Base-by-base conservation (phyloP, 2,329 filamentous ascomycete genomes). In the Colletotrichum filicis region DNA sequence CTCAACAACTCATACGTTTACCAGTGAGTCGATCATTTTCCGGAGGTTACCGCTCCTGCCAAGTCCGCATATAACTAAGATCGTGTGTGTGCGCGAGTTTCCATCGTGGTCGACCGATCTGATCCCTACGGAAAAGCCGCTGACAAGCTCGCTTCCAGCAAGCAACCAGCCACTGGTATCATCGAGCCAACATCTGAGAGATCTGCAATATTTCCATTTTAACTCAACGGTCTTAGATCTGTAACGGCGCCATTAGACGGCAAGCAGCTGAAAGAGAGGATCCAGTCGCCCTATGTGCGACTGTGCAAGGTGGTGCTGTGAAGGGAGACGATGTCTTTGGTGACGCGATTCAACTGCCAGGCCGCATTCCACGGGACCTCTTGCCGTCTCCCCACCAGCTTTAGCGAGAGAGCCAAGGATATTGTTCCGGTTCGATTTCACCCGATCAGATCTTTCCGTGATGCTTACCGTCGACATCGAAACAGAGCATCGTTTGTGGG, bases 281-380 rank as follows among this genome's bases (percentile, higher is more conserved):
- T 77, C 1, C 67, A 77, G 1, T 80, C 79, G 2, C 74, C 79
- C 2, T 82, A 49, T 49, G 42, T 49, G 19, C 42, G 19, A 49
- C 42, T n/a, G 42, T 49, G 42, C 42, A 11, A 49, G 19, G 42
- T 49, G 19, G 19, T 49, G 16, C 19, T 49, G 16, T 2, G 8
- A 49, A 49, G 42, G 42, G 42, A 49, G 42, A 22, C 6, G 42
- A 22, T 49, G 42, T 49, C 42, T 49, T 22, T 49, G 19, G 42
- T 49, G 42, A 49, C 42, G 42, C 42, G 42, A 49, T 49, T 3
- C 42, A 49, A 49, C 42, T 22, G 42, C 42, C 30, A 32, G 30
- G 30, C 30, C 42, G 42, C 42, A 22, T 49, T 49, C 42, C 42
- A 49, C 42, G 42, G 42, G 19, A 49, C 42, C 42, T 49, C 19